A percentile compares a stretch with the other conserved stretches of the same genome.
These are phyloP conservation scores for Tetradesmus lagerheimii DNA, from an alignment of 139 green algal species.

Conservation along the genomic window DNA sequence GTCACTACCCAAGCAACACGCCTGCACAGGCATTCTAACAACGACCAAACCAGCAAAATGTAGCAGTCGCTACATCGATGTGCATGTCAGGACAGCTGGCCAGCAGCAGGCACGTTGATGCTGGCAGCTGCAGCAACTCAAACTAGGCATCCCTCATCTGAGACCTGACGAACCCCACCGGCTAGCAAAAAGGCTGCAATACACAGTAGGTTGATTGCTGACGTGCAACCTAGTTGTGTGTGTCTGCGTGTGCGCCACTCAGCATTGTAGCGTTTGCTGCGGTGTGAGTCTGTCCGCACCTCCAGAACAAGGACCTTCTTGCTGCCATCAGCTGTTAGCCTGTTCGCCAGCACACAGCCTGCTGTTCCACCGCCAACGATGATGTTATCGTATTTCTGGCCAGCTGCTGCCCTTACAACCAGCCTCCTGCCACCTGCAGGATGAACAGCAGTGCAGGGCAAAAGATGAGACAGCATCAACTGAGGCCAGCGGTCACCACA, in stretches of 20 bases:
- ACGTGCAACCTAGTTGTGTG: not conserved
- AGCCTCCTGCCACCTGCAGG: not conserved
- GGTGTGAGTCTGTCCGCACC: constrained; percentile 42
- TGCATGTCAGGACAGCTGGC: no score
- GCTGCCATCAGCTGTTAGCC: constrained; percentile 80
- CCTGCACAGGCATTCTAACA: no score
- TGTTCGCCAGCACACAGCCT: constrained; percentile 91
- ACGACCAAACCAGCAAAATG: no score
- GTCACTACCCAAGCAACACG: no score
- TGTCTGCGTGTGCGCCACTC: not conserved
- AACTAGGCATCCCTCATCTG: no score
- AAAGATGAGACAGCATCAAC: not conserved
- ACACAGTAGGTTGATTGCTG: not conserved
- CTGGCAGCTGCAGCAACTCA: no score
- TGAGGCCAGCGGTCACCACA: not conserved
- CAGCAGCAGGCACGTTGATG: no score
- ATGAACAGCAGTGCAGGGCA: not conserved
- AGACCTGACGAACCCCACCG: not conserved
- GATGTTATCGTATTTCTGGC: constrained; percentile 91
- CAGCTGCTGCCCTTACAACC: constrained; percentile 22
- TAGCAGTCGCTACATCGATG: no score
- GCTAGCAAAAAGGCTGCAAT: not conserved
- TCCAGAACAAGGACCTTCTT: constrained; percentile 91
- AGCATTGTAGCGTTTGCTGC: not conserved
- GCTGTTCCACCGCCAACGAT: constrained; percentile 92